A percentile compares a stretch with the other conserved stretches of the same genome.
Evolutionary conservation across 1,284 basidiomycete species (phyloP).

Genomic region (Polyporus tsugae): DNA sequence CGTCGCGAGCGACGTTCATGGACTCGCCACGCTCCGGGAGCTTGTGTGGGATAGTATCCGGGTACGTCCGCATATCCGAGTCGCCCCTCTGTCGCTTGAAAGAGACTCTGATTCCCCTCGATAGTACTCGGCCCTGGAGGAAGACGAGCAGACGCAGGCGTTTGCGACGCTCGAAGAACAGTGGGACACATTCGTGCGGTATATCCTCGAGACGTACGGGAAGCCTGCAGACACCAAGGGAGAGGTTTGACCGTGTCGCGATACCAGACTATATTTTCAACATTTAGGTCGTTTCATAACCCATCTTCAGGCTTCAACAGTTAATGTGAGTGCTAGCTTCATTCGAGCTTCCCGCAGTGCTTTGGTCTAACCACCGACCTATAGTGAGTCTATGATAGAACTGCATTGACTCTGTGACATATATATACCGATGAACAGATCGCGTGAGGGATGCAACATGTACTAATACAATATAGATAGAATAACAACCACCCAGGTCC

Average conservation of each 20-base stretch:
- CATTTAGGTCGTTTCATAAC: background rate
- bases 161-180: slow-evolving; percentile 56
- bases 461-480: background rate
- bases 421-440: background rate
- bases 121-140: slow-evolving; percentile 62
- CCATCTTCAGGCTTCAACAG: background rate
- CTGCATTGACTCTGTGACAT: background rate
- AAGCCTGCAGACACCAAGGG: background rate
- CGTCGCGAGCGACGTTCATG: slow-evolving; percentile 70
- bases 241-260: background rate
- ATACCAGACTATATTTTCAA: background rate
- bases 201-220: slow-evolving; percentile 19
- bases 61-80: slow-evolving; percentile 46
- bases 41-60: slow-evolving; percentile 71
- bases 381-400: background rate
- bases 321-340: background rate
- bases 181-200: slow-evolving; percentile 62
- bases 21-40: slow-evolving; percentile 64
- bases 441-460: too few species aligned
- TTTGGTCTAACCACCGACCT: background rate
- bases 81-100: slow-evolving; percentile 8
- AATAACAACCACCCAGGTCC: background rate
- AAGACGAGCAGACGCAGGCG: slow-evolving; percentile 55
- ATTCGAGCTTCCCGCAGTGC: background rate
- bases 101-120: background rate